Percentiles rank a stretch among this genome's conserved stretches.
Evolutionary conservation across 352 stramenopile species (phyloP).

Genomic region (Globisporangium heterothallicum): DNA sequence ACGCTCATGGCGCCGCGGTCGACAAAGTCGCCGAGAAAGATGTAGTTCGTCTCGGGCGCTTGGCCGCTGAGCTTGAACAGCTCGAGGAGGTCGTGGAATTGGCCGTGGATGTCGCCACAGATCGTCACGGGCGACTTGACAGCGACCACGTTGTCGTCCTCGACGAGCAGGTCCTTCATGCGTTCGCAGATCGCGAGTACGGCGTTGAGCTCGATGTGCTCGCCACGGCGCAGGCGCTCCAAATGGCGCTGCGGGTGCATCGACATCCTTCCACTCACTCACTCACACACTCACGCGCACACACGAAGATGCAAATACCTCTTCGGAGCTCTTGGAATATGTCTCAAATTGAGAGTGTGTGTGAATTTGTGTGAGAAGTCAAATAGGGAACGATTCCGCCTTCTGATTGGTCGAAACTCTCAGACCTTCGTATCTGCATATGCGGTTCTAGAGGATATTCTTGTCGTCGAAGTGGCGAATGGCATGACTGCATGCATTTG

Average conservation of each 20-base stretch:
- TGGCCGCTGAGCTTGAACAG: slow-evolving; percentile 89
- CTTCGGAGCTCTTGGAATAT: background rate
- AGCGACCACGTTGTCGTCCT: slow-evolving; percentile 81
- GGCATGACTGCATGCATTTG: no score
- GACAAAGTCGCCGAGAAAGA: slow-evolving; percentile 98
- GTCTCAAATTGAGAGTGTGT: background rate
- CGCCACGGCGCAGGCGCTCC: slow-evolving; percentile 55
- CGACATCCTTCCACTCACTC: slow-evolving; percentile 6
- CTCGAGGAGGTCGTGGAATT: slow-evolving; percentile 96
- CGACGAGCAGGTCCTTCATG: slow-evolving; percentile 60
- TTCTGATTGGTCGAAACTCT: background rate
- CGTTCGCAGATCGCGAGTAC: slow-evolving; percentile 60
- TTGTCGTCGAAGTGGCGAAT: no score
- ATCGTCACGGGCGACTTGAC: slow-evolving; percentile 77
- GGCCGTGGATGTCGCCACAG: slow-evolving; percentile 95
- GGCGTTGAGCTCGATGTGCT: slow-evolving; percentile 42
- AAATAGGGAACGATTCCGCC: background rate
- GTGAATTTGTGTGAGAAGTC: background rate
- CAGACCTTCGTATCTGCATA: background rate
- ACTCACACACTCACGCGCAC: no score
- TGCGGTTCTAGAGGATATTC: no score
- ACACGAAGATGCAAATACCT: background rate
- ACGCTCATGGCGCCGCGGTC: slow-evolving; percentile 94
- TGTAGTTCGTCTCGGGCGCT: slow-evolving; percentile 79
- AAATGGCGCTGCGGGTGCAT: slow-evolving; percentile 41